phyloP scores from a whole-genome alignment of 2,329 filamentous ascomycete species.

The Trichoderma sp. region DNA sequence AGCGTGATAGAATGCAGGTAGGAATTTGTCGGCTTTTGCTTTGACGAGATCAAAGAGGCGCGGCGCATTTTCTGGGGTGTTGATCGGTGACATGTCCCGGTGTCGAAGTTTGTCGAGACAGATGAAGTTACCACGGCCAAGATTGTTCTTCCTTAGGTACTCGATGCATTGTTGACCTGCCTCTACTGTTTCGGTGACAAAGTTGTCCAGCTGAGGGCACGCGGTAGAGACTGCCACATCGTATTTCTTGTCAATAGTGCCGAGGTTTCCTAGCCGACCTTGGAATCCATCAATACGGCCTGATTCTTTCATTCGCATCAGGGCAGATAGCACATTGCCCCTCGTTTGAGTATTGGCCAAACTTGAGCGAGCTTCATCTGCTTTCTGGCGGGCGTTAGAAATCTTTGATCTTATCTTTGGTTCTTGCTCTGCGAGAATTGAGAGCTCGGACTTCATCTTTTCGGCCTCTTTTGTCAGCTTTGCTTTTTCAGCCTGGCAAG shows the following conservation, averaged over 20 bases:
- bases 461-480: slow-evolving; percentile 74
- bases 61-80: slow-evolving; percentile 90
- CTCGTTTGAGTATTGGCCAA: slow-evolving; percentile 89
- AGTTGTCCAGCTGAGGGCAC: slow-evolving; percentile 87
- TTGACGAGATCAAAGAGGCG: slow-evolving; percentile 91
- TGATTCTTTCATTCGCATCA: slow-evolving; percentile 95
- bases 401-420: slow-evolving; percentile 82
- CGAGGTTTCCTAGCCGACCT: slow-evolving; percentile 89
- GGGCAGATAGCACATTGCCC: slow-evolving; percentile 84
- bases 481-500: slow-evolving; percentile 72
- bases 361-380: slow-evolving; percentile 91
- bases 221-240: slow-evolving; percentile 98
- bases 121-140: slow-evolving; percentile 96
- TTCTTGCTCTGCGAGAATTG: slow-evolving; percentile 74
- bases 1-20: slow-evolving; percentile 91
- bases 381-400: slow-evolving; percentile 89
- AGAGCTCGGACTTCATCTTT: slow-evolving; percentile 72
- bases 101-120: slow-evolving; percentile 84
- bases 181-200: slow-evolving; percentile 95
- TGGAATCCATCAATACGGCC: slow-evolving; percentile 97
- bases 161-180: slow-evolving; percentile 98
- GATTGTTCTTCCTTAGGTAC: slow-evolving; percentile 94
- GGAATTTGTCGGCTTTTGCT: slow-evolving; percentile 84
- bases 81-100: slow-evolving; percentile 76
- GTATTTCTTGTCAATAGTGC: slow-evolving; percentile 90